These are phyloP conservation scores for Holtermanniella nyarrowii DNA, from an alignment of 768 basidiomycete genomes.

Conservation along the genomic window DNA sequence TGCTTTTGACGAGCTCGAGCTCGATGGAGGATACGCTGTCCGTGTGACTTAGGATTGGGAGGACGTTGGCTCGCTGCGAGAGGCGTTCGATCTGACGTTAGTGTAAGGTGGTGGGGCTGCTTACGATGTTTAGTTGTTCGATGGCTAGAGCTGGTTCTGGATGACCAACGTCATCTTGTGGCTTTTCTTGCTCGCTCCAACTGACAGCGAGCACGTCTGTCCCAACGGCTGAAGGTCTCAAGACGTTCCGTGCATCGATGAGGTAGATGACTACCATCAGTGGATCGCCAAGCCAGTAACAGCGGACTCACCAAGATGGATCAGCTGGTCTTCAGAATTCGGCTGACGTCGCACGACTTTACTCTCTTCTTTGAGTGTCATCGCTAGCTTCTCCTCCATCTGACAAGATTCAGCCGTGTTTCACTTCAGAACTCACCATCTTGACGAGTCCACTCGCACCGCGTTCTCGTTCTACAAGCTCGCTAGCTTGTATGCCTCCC, in stretches of 20 bases:
- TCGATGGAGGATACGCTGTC: conserved; percentile 20
- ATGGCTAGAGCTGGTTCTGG: conserved; percentile 2
- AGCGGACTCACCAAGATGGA: conserved; percentile 29
- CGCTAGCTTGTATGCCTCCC: neutral
- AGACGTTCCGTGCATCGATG: conserved; percentile 24
- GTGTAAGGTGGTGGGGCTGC: conserved; percentile 5
- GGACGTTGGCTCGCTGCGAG: conserved; percentile 14
- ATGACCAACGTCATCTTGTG: conserved; percentile 8
- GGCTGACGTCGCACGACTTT: conserved; percentile 16
- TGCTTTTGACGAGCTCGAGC: conserved; percentile 8
- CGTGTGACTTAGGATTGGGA: conserved; percentile 23
- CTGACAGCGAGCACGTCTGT: conserved; percentile 6
- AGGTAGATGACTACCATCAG: conserved; percentile 20
- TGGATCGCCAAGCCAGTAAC: neutral
- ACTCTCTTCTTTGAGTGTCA: conserved; percentile 23
- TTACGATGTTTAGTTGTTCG: conserved; percentile 18
- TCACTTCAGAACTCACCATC: neutral
- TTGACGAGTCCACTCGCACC: conserved; percentile 20
- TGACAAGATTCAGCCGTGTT: neutral
- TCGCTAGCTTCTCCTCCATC: conserved; percentile 25
- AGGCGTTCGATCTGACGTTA: conserved; percentile 18
- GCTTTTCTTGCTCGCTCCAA: conserved; percentile 21
- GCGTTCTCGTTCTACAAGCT: conserved; percentile 14
- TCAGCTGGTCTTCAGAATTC: conserved; percentile 18
- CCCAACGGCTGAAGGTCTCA: conserved; percentile 6